Evolutionary conservation across 2,329 filamentous ascomycete genomes (phyloP), one percentile per base, ranked within the genome.

Genomic region (Zymoseptoria brevis): DNA sequence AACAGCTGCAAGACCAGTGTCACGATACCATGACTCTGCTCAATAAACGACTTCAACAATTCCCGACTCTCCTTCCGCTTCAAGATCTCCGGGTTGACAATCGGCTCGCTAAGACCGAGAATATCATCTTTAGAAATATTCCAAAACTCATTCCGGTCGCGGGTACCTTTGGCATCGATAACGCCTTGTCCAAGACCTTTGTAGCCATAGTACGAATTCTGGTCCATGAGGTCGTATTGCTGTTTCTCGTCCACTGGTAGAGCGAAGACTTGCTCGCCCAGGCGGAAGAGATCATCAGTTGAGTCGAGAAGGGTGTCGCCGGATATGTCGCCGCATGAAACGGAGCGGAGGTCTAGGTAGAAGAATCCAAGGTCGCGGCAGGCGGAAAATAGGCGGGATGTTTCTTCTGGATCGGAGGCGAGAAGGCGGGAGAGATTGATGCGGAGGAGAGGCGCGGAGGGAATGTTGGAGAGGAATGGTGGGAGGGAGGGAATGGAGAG

Each of bases 51-150:
- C 50, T 68, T 66, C 51, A 81, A 70, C 19, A 74, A 61, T 0
- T 57, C 55, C 16, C 76, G 72, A 58, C 74, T 73, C 3, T 70
- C 60, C 56, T 74, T 72, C 2, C 69, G 56, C 1, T 65, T 66
- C 1, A 82, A 64, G n/a, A 78, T 35, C 0, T 71, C 62, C 5
- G 79, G 80, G 3, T 75, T 73, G 1, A 78, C 77, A 1, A 80
- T 24, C 4, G 26, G n/a, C 19, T 35, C 50, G 3, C 62, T 2
- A 69, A 79, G 53, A 8, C 69, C 73, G 3, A 83, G 63, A 30
- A 82, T 75, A 57, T 81, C 79, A 63, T 83, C 79, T 72, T 82
- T 82, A 9, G 77, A 79, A 22, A 80, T 76, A 68, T 83, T 82
- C 69, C 82, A 83, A 58, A 82, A 81, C 61, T 83, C 80, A 61